Evolutionary conservation across 176 grass and related monocot species (phyloP).

Genomic region (Bromus sterilis): DNA sequence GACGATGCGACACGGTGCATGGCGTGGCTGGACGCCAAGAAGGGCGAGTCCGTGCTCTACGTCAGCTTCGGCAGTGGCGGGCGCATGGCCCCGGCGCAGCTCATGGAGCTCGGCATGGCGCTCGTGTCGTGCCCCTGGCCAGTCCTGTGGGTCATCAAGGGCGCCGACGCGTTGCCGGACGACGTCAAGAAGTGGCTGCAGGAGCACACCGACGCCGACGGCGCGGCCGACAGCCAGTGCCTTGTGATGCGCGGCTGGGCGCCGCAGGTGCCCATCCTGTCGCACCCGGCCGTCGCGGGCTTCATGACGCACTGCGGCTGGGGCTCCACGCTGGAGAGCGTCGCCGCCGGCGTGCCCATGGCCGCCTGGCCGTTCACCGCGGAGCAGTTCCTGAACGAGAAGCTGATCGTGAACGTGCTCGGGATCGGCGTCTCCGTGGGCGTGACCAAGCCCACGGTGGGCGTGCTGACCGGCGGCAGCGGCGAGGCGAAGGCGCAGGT

Average conservation of each 20-base stretch:
- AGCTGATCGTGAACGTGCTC: constrained; percentile 49
- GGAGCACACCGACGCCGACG: constrained; percentile 18
- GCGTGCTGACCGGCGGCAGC: neutral
- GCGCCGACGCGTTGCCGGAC: constrained; percentile 1
- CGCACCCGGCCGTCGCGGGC: constrained; percentile 40
- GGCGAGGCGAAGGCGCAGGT: neutral
- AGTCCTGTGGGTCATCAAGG: constrained; percentile 57
- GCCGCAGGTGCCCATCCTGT: constrained; percentile 52
- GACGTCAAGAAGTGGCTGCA: constrained; percentile 33
- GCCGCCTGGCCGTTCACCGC: constrained; percentile 44
- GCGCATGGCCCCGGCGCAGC: constrained; percentile 26
- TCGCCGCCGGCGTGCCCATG: constrained; percentile 30
- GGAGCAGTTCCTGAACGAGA: constrained; percentile 71
- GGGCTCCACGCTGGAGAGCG: neutral
- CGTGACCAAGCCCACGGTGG: constrained; percentile 6
- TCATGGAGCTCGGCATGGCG: constrained; percentile 43
- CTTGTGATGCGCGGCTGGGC: constrained; percentile 47
- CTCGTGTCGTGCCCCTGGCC: constrained; percentile 37
- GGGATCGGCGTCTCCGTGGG: constrained; percentile 43
- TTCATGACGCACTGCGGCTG: constrained; percentile 85
- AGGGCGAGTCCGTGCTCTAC: constrained; percentile 44
- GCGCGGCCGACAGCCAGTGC: constrained; percentile 9
- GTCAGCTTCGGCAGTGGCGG: constrained; percentile 65
- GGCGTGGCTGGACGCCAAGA: constrained; percentile 52
- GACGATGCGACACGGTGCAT: constrained; percentile 28